phyloP scores from a whole-genome alignment of 1,284 basidiomycete genomes.

The Thecaphora thlaspeos region DNA sequence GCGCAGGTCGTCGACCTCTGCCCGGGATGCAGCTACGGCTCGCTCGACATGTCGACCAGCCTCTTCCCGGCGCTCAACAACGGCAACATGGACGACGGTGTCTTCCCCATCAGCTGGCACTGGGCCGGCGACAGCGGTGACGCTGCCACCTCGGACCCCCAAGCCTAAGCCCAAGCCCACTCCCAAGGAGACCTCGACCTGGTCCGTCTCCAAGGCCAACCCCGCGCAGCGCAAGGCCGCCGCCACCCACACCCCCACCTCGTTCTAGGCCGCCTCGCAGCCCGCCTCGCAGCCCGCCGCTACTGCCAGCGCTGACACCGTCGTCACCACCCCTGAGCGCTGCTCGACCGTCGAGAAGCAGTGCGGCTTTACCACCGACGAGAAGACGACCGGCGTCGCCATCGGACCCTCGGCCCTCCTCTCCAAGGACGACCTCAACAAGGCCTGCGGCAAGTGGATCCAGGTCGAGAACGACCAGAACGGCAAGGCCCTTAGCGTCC shows the following conservation, averaged over 20 bases:
- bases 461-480: slow-evolving; percentile 43
- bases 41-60: slow-evolving; percentile 73
- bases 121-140: slow-evolving; percentile 1
- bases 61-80: slow-evolving; percentile 65
- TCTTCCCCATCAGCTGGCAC: slow-evolving; percentile 51
- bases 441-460: slow-evolving; percentile 44
- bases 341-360: slow-evolving; percentile 26
- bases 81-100: slow-evolving; percentile 48
- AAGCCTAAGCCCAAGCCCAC: slow-evolving; percentile 10
- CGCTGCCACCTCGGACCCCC: slow-evolving; percentile 7
- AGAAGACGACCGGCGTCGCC: slow-evolving; percentile 30
- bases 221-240: slow-evolving; percentile 2
- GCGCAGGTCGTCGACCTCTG: slow-evolving; percentile 73
- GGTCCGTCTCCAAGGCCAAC: slow-evolving; percentile 9
- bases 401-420: slow-evolving; percentile 32
- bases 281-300: slow-evolving; percentile 17
- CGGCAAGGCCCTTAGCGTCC: slow-evolving; percentile 41
- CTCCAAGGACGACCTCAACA: slow-evolving; percentile 22
- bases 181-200: slow-evolving; percentile 4
- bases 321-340: slow-evolving; percentile 36
- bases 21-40: slow-evolving; percentile 69
- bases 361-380: slow-evolving; percentile 23
- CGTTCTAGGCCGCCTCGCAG: slow-evolving; percentile 16
- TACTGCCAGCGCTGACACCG: slow-evolving; percentile 2
- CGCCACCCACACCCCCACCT: slow-evolving; percentile 8